These are phyloP conservation scores for Aspergillus niger DNA, from an alignment of 2,329 filamentous ascomycete species.

Conservation along the genomic window DNA sequence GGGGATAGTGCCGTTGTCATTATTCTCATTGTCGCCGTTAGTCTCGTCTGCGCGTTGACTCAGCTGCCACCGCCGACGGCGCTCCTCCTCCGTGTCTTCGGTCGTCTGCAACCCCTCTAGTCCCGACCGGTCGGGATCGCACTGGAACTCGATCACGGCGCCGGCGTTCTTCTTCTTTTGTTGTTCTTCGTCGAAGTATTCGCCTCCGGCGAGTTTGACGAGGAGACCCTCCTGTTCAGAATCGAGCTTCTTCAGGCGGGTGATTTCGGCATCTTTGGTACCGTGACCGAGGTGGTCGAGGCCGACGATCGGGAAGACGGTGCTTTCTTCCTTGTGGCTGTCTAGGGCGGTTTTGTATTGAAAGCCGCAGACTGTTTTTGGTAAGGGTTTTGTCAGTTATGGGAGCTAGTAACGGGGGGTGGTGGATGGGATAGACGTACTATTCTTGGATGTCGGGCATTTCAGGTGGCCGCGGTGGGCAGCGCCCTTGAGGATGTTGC, in stretches of 20 bases:
- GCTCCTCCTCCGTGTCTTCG: slow-evolving; percentile 31
- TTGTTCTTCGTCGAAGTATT: slow-evolving; percentile 46
- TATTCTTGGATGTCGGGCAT: slow-evolving; percentile 39
- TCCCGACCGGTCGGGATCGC: slow-evolving; percentile 71
- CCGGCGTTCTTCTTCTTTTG: slow-evolving; percentile 57
- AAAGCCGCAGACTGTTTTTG: slow-evolving; percentile 73
- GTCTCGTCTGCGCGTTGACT: slow-evolving; percentile 19
- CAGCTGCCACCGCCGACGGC: slow-evolving; percentile 19
- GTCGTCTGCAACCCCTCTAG: slow-evolving; percentile 57
- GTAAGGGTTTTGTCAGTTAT: background rate
- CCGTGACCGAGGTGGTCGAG: slow-evolving; percentile 59
- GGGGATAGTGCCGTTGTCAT: slow-evolving; percentile 17
- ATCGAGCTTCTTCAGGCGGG: slow-evolving; percentile 67
- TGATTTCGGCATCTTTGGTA: slow-evolving; percentile 61
- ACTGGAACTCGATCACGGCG: slow-evolving; percentile 82
- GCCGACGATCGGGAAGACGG: slow-evolving; percentile 74
- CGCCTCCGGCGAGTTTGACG: slow-evolving; percentile 65
- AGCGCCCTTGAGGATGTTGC: slow-evolving; percentile 32
- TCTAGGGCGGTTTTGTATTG: slow-evolving; percentile 56
- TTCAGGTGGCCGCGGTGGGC: slow-evolving; percentile 29
- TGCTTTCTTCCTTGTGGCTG: slow-evolving; percentile 52
- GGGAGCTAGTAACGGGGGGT: background rate
- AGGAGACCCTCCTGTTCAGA: slow-evolving; percentile 70
- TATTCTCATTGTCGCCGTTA: slow-evolving; percentile 18
- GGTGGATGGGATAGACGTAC: slow-evolving; percentile 25